phyloP scores from a whole-genome alignment of 805 yeast genomes.

The Ogataea naganishii region DNA sequence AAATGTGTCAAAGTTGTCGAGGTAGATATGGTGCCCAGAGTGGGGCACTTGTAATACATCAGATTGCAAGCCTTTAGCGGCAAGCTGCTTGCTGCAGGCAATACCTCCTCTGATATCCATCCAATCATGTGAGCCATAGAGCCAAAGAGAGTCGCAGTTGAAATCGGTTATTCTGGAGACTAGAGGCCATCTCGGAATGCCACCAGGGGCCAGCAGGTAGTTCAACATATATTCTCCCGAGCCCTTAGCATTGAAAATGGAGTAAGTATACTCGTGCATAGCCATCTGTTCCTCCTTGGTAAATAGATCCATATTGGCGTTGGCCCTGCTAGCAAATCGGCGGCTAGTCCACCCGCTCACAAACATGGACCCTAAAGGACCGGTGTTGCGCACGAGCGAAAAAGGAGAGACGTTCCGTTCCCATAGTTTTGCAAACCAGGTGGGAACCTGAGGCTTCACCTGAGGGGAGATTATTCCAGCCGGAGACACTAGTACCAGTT shows the following conservation, averaged over 20 bases:
- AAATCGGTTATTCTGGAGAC: constrained; percentile 40
- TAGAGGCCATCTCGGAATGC: constrained; percentile 71
- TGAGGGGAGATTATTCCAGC: constrained; percentile 66
- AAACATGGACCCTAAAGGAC: constrained; percentile 75
- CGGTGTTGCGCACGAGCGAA: constrained; percentile 63
- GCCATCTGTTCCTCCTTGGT: constrained; percentile 33
- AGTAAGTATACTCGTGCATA: constrained; percentile 74
- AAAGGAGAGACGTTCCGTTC: constrained; percentile 75
- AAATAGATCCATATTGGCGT: constrained; percentile 21
- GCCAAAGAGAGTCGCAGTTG: constrained; percentile 64
- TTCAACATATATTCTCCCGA: constrained; percentile 91
- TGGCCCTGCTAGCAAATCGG: constrained; percentile 65
- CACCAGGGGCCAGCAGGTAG: constrained; percentile 83
- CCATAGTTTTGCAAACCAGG: constrained; percentile 79
- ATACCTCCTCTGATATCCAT: constrained; percentile 47
- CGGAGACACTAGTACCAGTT: constrained; percentile 77
- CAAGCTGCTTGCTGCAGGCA: constrained; percentile 27
- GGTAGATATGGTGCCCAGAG: constrained; percentile 73
- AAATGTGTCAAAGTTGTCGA: constrained; percentile 53
- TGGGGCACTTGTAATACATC: constrained; percentile 30
- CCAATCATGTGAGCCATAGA: constrained; percentile 74
- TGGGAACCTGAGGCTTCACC: constrained; percentile 45
- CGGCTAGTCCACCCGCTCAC: constrained; percentile 87
- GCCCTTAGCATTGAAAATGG: constrained; percentile 78
- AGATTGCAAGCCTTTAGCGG: constrained; percentile 15